These are phyloP conservation scores for Exophiala lecanii-corni DNA, from an alignment of 2,329 filamentous ascomycete species.

Conservation along the genomic window DNA sequence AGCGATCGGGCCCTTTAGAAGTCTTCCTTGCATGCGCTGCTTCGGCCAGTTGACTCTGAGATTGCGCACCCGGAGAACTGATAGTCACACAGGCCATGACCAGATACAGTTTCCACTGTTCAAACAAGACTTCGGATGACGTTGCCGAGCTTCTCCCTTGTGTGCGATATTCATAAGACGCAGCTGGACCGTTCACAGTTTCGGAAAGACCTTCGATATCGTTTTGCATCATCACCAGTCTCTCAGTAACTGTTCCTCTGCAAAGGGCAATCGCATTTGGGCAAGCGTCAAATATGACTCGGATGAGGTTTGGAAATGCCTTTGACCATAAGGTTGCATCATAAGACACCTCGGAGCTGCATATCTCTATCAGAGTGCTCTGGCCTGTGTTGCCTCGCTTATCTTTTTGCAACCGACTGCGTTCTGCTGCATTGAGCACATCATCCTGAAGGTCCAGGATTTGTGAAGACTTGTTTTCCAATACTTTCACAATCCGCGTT, in stretches of 20 bases:
- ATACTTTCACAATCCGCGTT: slow-evolving; percentile 80
- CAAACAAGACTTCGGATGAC: slow-evolving; percentile 80
- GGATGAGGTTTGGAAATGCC: slow-evolving; percentile 90
- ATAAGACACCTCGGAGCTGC: slow-evolving; percentile 90
- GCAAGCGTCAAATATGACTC: slow-evolving; percentile 84
- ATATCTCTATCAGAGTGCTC: slow-evolving; percentile 85
- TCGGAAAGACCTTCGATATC: slow-evolving; percentile 76
- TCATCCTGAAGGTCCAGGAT: slow-evolving; percentile 93
- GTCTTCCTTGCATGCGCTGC: slow-evolving; percentile 75
- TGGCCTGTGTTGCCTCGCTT: slow-evolving; percentile 78
- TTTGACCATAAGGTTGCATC: slow-evolving; percentile 97
- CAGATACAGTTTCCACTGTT: slow-evolving; percentile 97
- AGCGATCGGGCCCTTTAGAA: slow-evolving; percentile 54
- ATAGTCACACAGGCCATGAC: slow-evolving; percentile 96
- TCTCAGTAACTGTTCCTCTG: slow-evolving; percentile 85
- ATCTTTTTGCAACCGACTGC: slow-evolving; percentile 85
- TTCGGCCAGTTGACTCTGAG: slow-evolving; percentile 54
- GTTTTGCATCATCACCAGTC: slow-evolving; percentile 88
- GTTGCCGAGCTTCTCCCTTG: slow-evolving; percentile 56
- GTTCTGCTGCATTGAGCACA: slow-evolving; percentile 82
- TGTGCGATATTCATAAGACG: slow-evolving; percentile 35
- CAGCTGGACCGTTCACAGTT: slow-evolving; percentile 45
- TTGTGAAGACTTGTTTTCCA: slow-evolving; percentile 81
- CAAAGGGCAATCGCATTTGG: slow-evolving; percentile 87
- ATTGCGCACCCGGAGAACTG: slow-evolving; percentile 69